Evolutionary conservation across 2,329 filamentous ascomycete species (phyloP).

Genomic region (Aspergillus unguis): DNA sequence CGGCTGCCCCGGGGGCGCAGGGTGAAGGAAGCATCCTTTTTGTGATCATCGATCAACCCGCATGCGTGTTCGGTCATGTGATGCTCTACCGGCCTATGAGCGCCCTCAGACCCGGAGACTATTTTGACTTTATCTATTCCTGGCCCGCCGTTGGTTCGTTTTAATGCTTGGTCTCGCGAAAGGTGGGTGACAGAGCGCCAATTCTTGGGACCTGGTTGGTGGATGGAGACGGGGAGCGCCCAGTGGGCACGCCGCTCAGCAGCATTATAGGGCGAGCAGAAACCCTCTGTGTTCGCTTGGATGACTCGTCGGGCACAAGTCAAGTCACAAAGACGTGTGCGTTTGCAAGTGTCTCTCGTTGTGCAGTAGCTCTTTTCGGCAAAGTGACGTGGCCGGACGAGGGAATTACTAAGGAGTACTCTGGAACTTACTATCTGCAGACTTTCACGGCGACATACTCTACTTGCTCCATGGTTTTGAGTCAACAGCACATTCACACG

Average conservation of each 20-base stretch:
- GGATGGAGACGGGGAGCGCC: neutral
- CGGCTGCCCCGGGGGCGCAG: slow-evolving; percentile 13
- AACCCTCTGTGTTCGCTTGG: slow-evolving; percentile 15
- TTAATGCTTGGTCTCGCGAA: slow-evolving; percentile 12
- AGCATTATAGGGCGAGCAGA: slow-evolving; percentile 7
- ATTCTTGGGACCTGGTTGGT: slow-evolving; percentile 13
- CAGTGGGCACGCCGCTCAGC: no score
- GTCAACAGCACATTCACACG: no score
- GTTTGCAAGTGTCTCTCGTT: slow-evolving; percentile 1
- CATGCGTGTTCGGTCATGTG: slow-evolving; percentile 23
- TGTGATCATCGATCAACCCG: slow-evolving; percentile 26
- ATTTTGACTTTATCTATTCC: slow-evolving; percentile 17
- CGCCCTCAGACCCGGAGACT: slow-evolving; percentile 4
- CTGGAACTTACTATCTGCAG: neutral
- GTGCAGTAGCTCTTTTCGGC: neutral
- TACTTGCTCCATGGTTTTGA: no score
- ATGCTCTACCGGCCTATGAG: slow-evolving; percentile 15
- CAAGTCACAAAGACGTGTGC: slow-evolving; percentile 15
- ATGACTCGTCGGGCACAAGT: slow-evolving; percentile 7
- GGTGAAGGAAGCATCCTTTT: slow-evolving; percentile 16
- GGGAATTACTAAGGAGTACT: slow-evolving; percentile 1
- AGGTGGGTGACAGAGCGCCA: slow-evolving; percentile 14
- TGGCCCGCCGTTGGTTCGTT: slow-evolving; percentile 13
- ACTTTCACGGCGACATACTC: no score
- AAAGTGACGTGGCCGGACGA: slow-evolving; percentile 22